A percentile compares a stretch with the other conserved stretches of the same genome.
Conservation (phyloP, 2,329 filamentous ascomycete genomes). For the Arthrobotrys musiformis region DNA sequence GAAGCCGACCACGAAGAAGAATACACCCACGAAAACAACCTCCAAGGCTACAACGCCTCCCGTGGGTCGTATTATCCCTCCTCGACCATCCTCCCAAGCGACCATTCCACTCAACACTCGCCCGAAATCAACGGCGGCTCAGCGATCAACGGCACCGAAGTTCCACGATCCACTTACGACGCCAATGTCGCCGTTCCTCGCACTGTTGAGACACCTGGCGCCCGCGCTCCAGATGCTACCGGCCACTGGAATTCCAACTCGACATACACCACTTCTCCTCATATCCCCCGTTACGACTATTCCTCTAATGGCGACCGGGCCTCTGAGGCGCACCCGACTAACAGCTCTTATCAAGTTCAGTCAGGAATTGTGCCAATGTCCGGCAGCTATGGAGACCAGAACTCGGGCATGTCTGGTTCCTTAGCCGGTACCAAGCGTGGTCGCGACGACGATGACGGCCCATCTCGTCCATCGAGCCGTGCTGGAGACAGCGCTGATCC, state of each 20-base stretch:
- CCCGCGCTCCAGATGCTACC: constrained; percentile 36
- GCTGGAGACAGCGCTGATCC: constrained; percentile 62
- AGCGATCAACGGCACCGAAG: constrained; percentile 49
- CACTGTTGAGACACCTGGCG: constrained; percentile 48
- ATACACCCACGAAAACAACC: constrained; percentile 82
- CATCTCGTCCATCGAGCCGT: constrained; percentile 72
- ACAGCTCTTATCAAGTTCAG: constrained; percentile 57
- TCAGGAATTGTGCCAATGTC: constrained; percentile 56
- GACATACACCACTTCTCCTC: constrained; percentile 65
- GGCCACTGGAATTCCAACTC: constrained; percentile 45
- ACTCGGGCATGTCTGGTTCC: constrained; percentile 58
- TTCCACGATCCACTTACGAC: constrained; percentile 50
- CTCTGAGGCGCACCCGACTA: constrained; percentile 73
- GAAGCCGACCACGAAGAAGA: constrained; percentile 74
- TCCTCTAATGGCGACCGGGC: constrained; percentile 77
- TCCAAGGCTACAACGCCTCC: constrained; percentile 44
- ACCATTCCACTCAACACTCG: constrained; percentile 74
- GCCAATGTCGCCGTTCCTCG: constrained; percentile 50
- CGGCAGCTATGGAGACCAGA: constrained; percentile 56
- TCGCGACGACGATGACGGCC: constrained; percentile 73
- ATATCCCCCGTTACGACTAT: constrained; percentile 85
- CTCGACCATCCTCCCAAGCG: constrained; percentile 73
- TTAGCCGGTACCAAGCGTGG: constrained; percentile 69
- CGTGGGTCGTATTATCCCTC: constrained; percentile 69
- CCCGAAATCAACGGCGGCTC: constrained; percentile 63